A percentile compares a stretch with the other conserved stretches of the same genome.
Conservation (phyloP, 345 rosid genomes). For the Pistacia vera region DNA sequence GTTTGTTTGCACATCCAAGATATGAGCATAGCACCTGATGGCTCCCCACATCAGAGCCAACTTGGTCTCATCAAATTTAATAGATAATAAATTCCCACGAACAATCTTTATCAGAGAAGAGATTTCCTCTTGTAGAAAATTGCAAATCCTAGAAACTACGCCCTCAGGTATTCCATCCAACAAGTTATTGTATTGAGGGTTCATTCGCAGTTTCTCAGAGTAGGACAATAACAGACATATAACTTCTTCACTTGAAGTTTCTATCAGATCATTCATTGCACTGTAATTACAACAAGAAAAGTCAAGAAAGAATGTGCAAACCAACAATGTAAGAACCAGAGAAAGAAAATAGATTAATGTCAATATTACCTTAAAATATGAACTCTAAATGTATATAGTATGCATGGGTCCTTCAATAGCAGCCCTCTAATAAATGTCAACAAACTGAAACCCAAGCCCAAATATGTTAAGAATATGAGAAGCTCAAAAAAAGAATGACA, state of each 20-base stretch:
- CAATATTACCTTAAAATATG: conserved; percentile 62
- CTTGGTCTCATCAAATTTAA: conserved; percentile 36
- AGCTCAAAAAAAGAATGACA: background rate
- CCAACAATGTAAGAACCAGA: conserved; percentile 6
- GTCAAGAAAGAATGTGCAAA: conserved; percentile 20
- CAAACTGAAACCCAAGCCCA: conserved; percentile 53
- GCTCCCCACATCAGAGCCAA: conserved; percentile 77
- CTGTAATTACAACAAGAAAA: conserved; percentile 48
- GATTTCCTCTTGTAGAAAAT: conserved; percentile 44
- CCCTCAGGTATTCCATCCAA: conserved; percentile 45
- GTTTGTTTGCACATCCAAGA: conserved; percentile 37
- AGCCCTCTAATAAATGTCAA: conserved; percentile 63
- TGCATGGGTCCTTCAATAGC: conserved; percentile 46
- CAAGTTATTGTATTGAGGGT: conserved; percentile 26
- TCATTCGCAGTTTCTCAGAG: conserved; percentile 60
- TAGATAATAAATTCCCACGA: conserved; percentile 29
- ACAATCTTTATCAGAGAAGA: conserved; percentile 30
- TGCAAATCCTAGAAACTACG: conserved; percentile 39
- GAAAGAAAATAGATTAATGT: background rate
- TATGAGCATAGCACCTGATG: conserved; percentile 62
- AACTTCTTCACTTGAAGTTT: conserved; percentile 59
- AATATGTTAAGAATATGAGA: conserved; percentile 9
- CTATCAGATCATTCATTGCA: conserved; percentile 65
- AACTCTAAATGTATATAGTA: conserved; percentile 51
- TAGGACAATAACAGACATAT: conserved; percentile 53